Base-by-base conservation (phyloP, 345 rosid species). In the Trapa bicornis region DNA sequence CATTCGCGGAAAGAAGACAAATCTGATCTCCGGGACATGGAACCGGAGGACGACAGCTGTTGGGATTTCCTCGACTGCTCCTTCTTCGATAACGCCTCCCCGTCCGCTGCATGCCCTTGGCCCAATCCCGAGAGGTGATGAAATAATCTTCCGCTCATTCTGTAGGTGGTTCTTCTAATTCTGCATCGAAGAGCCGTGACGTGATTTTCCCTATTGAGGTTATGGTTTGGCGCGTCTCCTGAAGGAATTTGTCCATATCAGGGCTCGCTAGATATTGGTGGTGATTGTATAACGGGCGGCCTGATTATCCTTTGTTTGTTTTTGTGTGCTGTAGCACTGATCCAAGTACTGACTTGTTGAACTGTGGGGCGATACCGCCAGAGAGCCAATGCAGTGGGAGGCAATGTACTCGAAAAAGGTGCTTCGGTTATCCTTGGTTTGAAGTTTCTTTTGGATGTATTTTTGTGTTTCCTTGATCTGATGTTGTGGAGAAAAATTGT, bases 371-470 rank as follows among this genome's bases (percentile, higher is more conserved):
- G 67, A 71, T 70, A 42, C 72, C 72, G 65, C 80, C 66, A 54
- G 77, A 78, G 63, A 73, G 70, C 1, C 80, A 76, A 39, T 63
- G 61, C 60, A 16, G 63, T 2, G 84, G 81, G 37, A 75, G 67
- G 4, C 82, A 81, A 48, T 74, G 67, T 52, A 15, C 81, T 1
- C 70, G 83, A 33, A 87, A 87, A 76, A 84, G 86, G 89, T 85
- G 68, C 10, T 45, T 62, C 4, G 4, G 64, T 45, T 45, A 7
- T 45, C 11, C 12, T 45, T 45, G 5, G 9, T 45, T 45, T 7
- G 8, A 2, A 45, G 12, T 45, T 45, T 4, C 8, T 42, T 42
- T 42, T 45, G 48, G 48, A 45, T 45, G 48, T 13, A 50, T 50
- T 16, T 50, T 15, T 29, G 62, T 57, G 7, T 57, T 57, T 32